phyloP scores from a whole-genome alignment of 306 rosid species.

The Senna siamea region DNA sequence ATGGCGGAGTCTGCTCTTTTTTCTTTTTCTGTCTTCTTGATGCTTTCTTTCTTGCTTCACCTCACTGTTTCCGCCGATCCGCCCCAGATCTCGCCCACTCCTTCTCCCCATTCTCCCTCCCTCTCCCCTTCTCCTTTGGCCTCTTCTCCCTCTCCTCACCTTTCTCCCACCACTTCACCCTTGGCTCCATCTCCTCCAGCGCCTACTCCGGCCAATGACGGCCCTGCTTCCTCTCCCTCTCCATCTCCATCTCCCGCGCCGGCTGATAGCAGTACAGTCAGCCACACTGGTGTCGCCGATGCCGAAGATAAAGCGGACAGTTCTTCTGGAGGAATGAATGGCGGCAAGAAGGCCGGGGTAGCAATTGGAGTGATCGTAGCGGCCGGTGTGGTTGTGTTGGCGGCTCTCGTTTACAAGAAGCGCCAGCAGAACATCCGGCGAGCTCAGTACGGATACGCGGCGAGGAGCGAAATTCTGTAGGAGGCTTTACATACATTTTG shows the following conservation, averaged over 20 bases:
- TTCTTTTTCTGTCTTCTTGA: constrained; percentile 38
- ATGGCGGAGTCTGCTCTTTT: constrained; percentile 55
- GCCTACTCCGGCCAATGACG: constrained; percentile 42
- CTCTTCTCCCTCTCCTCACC: not conserved
- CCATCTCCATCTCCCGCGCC: constrained; percentile 38
- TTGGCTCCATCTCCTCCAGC: constrained; percentile 39
- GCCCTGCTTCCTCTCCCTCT: constrained; percentile 35
- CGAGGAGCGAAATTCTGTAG: constrained; percentile 82
- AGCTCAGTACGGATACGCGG: constrained; percentile 60
- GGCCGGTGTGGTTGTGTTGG: constrained; percentile 51
- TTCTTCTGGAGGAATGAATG: constrained; percentile 61
- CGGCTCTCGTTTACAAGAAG: constrained; percentile 68
- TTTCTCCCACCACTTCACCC: constrained; percentile 41
- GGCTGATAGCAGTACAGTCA: constrained; percentile 8
- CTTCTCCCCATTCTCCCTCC: constrained; percentile 29
- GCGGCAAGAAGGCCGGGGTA: constrained; percentile 79
- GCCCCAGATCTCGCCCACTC: constrained; percentile 42
- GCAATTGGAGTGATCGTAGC: constrained; percentile 67
- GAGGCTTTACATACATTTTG: constrained; percentile 4
- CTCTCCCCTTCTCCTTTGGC: constrained; percentile 32
- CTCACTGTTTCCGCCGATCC: constrained; percentile 40
- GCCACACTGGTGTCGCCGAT: constrained; percentile 9
- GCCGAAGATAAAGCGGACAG: not conserved
- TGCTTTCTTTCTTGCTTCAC: constrained; percentile 36
- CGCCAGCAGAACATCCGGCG: constrained; percentile 77